phyloP scores from a whole-genome alignment of 2,329 filamentous ascomycete species.

The Clarireedia monteithiana region DNA sequence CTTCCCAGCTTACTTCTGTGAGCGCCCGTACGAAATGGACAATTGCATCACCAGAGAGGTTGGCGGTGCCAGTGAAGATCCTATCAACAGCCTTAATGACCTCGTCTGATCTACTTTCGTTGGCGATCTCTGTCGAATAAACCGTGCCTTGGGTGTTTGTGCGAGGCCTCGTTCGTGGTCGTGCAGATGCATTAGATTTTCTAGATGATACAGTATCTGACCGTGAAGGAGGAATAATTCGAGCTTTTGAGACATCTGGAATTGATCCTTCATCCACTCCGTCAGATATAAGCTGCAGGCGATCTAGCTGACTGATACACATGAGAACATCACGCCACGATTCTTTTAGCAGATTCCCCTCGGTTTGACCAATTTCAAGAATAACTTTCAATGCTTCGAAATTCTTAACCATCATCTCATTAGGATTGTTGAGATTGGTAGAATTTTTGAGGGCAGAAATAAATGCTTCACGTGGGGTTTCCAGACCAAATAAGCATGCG shows the following conservation, averaged over 20 bases:
- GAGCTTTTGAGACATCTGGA: constrained; percentile 82
- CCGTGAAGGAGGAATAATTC: constrained; percentile 53
- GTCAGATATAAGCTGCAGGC: constrained; percentile 88
- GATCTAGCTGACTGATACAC: constrained; percentile 91
- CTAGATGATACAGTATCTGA: constrained; percentile 47
- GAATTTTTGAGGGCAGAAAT: constrained; percentile 88
- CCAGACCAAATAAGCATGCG: constrained; percentile 84
- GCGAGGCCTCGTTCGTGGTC: constrained; percentile 40
- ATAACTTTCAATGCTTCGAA: constrained; percentile 89
- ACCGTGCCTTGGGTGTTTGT: constrained; percentile 37
- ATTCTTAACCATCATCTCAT: constrained; percentile 93
- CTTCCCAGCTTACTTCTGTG: constrained; percentile 96
- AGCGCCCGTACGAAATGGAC: constrained; percentile 89
- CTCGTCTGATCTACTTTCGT: constrained; percentile 87
- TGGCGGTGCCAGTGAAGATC: constrained; percentile 94
- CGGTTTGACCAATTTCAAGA: constrained; percentile 84
- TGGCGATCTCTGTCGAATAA: constrained; percentile 72
- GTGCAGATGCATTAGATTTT: constrained; percentile 54
- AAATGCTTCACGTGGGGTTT: constrained; percentile 91
- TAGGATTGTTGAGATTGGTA: constrained; percentile 91
- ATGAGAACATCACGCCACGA: constrained; percentile 96
- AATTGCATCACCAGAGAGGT: constrained; percentile 87
- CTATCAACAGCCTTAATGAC: constrained; percentile 88
- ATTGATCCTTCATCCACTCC: constrained; percentile 90
- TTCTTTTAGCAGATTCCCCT: constrained; percentile 79